Evolutionary conservation across 805 yeast genomes (phyloP).

Genomic region (Lachancea nothofagi): DNA sequence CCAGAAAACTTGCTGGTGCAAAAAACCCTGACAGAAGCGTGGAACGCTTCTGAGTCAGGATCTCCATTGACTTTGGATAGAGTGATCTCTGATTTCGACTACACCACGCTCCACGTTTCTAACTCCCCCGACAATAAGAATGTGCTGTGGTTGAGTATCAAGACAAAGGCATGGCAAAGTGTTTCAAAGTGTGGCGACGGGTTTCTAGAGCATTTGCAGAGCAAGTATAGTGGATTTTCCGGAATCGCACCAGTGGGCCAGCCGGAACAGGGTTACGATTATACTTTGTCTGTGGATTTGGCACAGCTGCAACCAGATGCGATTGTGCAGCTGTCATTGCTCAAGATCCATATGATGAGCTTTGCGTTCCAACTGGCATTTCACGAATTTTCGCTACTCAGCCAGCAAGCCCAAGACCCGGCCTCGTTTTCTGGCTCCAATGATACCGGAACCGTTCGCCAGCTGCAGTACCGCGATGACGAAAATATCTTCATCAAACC

Average conservation of each 20-base stretch:
- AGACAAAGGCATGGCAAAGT: conserved; percentile 32
- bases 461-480: conserved; percentile 81
- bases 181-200: conserved; percentile 19
- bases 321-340: conserved; percentile 59
- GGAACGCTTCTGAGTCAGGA: conserved; percentile 26
- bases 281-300: conserved; percentile 65
- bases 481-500: conserved; percentile 90
- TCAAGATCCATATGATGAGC: conserved; percentile 84
- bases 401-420: conserved; percentile 28
- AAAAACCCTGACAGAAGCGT: conserved; percentile 66
- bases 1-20: conserved; percentile 77
- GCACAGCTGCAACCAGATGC: conserved; percentile 47
- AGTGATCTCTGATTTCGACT: conserved; percentile 90
- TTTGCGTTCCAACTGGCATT: conserved; percentile 91
- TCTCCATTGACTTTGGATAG: conserved; percentile 57
- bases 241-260: conserved; percentile 21
- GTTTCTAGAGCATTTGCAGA: conserved; percentile 19
- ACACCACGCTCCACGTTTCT: conserved; percentile 87
- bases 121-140: conserved; percentile 64
- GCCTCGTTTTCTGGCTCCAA: conserved; percentile 19
- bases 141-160: conserved; percentile 25
- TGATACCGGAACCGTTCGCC: conserved; percentile 20
- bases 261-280: conserved; percentile 73
- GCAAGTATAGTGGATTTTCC: conserved; percentile 16
- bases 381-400: conserved; percentile 64